phyloP scores from a whole-genome alignment of 2,329 filamentous ascomycete species.

The Teratosphaeria gauchensis region DNA sequence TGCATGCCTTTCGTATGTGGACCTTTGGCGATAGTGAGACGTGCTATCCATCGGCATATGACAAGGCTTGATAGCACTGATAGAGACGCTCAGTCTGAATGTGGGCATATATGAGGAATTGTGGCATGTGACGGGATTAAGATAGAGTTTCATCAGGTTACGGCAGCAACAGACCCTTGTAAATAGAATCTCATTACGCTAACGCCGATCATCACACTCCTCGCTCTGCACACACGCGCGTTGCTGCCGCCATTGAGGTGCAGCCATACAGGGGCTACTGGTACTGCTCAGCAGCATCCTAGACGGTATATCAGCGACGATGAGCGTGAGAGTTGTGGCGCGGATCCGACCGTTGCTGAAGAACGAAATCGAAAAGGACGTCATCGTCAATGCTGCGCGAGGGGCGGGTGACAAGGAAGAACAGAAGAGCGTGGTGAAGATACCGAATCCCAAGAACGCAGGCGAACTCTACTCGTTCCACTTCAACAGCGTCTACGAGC shows the following conservation, averaged over 20 bases:
- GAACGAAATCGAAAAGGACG: conserved; percentile 75
- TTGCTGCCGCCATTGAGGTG: not conserved
- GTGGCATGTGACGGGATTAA: not conserved
- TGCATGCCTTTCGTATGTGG: no score
- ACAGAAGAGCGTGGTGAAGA: conserved; percentile 57
- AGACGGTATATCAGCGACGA: conserved; percentile 1
- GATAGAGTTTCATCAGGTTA: not conserved
- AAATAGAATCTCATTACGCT: not conserved
- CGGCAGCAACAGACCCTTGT: not conserved
- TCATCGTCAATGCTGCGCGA: conserved; percentile 64
- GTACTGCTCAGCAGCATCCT: not conserved
- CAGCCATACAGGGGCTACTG: not conserved
- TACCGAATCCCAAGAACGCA: conserved; percentile 90
- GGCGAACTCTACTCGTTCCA: conserved; percentile 85
- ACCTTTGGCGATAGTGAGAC: no score
- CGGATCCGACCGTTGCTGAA: conserved; percentile 81
- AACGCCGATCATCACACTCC: not conserved
- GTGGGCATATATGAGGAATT: no score
- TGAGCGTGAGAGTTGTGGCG: conserved; percentile 74
- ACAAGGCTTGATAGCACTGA: no score
- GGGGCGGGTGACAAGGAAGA: conserved; percentile 36
- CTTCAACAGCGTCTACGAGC: conserved; percentile 88
- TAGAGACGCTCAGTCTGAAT: no score
- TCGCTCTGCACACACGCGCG: not conserved
- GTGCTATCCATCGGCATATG: no score